Evolutionary conservation across 352 stramenopile genomes (phyloP).

Genomic region (Globisporangium iwayamae): DNA sequence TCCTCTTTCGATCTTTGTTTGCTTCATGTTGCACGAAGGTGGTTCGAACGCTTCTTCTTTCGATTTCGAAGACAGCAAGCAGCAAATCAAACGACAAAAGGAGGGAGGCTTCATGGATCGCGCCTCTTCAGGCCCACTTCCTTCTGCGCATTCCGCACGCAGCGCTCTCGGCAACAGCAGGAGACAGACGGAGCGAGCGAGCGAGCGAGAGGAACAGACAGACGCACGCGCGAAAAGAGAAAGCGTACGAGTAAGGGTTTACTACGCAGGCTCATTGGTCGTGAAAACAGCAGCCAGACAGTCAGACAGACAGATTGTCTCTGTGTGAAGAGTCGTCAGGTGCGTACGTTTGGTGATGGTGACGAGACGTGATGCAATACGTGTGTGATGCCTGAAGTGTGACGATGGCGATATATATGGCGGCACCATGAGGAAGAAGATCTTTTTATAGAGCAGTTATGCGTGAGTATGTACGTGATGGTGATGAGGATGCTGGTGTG

Average conservation of each 20-base stretch:
- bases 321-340: not conserved
- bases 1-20: not conserved
- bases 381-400: not conserved
- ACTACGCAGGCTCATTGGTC: too few species aligned
- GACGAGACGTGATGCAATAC: not conserved
- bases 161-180: too few species aligned
- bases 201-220: too few species aligned
- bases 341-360: not conserved
- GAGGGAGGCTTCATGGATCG: too few species aligned
- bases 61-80: constrained; percentile 6
- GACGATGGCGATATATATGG: not conserved
- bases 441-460: constrained; percentile 22
- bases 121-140: too few species aligned
- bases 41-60: not conserved
- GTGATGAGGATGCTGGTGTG: not conserved
- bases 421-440: not conserved
- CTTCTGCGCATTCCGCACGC: too few species aligned
- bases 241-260: too few species aligned
- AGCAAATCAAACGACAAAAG: not conserved
- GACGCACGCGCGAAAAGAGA: too few species aligned
- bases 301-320: not conserved
- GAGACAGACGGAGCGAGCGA: too few species aligned
- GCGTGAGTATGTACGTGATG: not conserved
- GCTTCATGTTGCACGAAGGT: constrained; percentile 11
- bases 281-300: too few species aligned